Percentiles rank a stretch among this genome's conserved stretches.
These are phyloP conservation scores for Colletotrichum lupini DNA, from an alignment of 2,329 filamentous ascomycete species.

Conservation along the genomic window DNA sequence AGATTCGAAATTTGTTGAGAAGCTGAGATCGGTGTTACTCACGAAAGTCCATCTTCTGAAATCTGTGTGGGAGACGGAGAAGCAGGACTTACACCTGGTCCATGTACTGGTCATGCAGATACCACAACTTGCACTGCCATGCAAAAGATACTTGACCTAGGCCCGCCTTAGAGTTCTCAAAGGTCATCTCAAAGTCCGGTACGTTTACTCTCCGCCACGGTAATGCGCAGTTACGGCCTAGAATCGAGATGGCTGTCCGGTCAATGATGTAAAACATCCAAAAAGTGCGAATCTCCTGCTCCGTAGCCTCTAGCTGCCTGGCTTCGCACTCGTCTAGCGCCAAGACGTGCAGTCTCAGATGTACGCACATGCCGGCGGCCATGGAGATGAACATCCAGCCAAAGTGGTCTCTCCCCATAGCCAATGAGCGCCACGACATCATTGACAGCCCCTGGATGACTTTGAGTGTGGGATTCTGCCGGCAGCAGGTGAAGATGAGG, in stretches of 20 bases:
- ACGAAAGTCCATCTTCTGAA: no score
- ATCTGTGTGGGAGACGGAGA: background rate
- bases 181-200: slow-evolving; percentile 27
- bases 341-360: slow-evolving; percentile 34
- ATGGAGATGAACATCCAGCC: slow-evolving; percentile 37
- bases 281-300: slow-evolving; percentile 34
- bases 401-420: slow-evolving; percentile 35
- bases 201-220: slow-evolving; percentile 36
- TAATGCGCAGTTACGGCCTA: slow-evolving; percentile 35
- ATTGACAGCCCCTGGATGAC: slow-evolving; percentile 36
- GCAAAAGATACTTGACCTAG: slow-evolving; percentile 32
- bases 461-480: slow-evolving; percentile 25
- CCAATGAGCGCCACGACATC: slow-evolving; percentile 35
- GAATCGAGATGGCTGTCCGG: slow-evolving; percentile 35
- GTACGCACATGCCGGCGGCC: slow-evolving; percentile 36
- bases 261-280: slow-evolving; percentile 39
- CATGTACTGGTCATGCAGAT: slow-evolving; percentile 37
- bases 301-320: slow-evolving; percentile 30
- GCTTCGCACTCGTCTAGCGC: slow-evolving; percentile 34
- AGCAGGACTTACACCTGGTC: slow-evolving; percentile 34
- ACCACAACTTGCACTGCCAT: slow-evolving; percentile 37
- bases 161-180: slow-evolving; percentile 25
- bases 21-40: background rate
- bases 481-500: slow-evolving; percentile 33
- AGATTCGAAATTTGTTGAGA: slow-evolving; percentile 32